Evolutionary conservation across 176 grass and related monocot genomes (phyloP).

Genomic region (Aegilops bicornis): DNA sequence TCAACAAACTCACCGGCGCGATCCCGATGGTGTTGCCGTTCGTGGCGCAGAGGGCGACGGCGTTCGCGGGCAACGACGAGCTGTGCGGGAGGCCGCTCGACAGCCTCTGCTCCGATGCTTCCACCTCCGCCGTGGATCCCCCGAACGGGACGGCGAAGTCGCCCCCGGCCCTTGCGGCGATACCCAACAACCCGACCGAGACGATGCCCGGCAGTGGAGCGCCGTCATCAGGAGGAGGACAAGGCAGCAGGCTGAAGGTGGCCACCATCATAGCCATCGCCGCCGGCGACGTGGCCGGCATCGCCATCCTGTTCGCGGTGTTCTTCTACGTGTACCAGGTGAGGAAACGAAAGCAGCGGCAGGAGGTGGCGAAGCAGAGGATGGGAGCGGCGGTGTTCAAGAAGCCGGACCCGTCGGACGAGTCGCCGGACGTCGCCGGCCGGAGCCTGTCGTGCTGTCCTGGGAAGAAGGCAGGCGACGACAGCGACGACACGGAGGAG

Average conservation of each 20-base stretch:
- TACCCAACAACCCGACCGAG: slow-evolving; percentile 53
- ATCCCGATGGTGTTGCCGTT: slow-evolving; percentile 56
- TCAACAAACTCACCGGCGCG: slow-evolving; percentile 80
- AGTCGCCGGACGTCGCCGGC: slow-evolving; percentile 22
- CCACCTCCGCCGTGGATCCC: slow-evolving; percentile 41
- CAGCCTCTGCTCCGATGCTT: slow-evolving; percentile 56
- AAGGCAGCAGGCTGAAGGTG: slow-evolving; percentile 29
- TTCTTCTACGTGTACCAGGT: slow-evolving; percentile 67
- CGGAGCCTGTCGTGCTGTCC: slow-evolving; percentile 66
- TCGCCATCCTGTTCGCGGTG: slow-evolving; percentile 50
- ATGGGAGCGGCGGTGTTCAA: slow-evolving; percentile 42
- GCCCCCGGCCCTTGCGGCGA: slow-evolving; percentile 84
- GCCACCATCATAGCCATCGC: slow-evolving; percentile 58
- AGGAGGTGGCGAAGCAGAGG: slow-evolving; percentile 36
- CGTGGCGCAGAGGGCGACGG: slow-evolving; percentile 42
- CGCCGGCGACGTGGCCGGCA: slow-evolving; percentile 58
- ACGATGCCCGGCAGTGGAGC: slow-evolving; percentile 9
- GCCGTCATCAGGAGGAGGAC: slow-evolving; percentile 6
- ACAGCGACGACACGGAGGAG: slow-evolving; percentile 54
- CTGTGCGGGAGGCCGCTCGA: slow-evolving; percentile 71
- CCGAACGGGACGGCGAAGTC: slow-evolving; percentile 46
- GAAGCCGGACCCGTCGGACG: slow-evolving; percentile 35
- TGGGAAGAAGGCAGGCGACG: slow-evolving; percentile 50
- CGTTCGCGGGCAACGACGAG: slow-evolving; percentile 69
- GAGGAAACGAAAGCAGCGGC: slow-evolving; percentile 52